Evolutionary conservation across 805 yeast genomes (phyloP), one percentile per base, ranked within the genome.

Genomic region (Yarrowia sp.): DNA sequence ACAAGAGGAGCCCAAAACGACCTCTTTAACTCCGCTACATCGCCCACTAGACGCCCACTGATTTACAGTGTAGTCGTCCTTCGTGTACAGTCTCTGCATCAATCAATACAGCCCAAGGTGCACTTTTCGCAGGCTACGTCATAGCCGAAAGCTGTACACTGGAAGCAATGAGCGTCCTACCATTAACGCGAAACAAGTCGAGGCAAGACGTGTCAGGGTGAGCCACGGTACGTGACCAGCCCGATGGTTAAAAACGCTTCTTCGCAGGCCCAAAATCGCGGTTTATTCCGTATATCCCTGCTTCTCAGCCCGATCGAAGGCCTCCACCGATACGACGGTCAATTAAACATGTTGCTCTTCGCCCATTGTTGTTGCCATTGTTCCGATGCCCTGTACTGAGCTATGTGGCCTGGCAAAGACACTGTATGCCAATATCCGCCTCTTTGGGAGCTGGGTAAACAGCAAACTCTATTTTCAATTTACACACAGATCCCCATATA

Each of bases 321-420:
- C 47, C 31, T 24, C 24, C 51, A 29, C 29, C 10, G 6, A 46
- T 19, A 29, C 53, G 53, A 46, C 25, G 4, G 33, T 16, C 36
- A 14, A 21, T 46, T 31, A 29, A 13, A 27, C 53, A 29, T 47
- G 29, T 21, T 47, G 38, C 38, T 47, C 38, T 14, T 21, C n/a
- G 9, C n/a, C 38, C 29, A 19, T 31, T 27, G 33, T 29, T 31
- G 4, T 47, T 31, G 55, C 55, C 55, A 47, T 47, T 47, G 55
- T 47, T 32, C 53, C 55, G 38, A 47, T 47, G 55, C 38, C 55
- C 55, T 47, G 55, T 32, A 47, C 13, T 19, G 51, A 27, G 49
- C 21, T 7, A 8, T 18, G 51, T 44, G 51, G 38, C 29, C 38
- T 32, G 4, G 19, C 4, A 35, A 49, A 51, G 42, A 51, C 58